Base-by-base conservation (phyloP, 2,329 filamentous ascomycete species). In the Scortechinia acanthostroma region DNA sequence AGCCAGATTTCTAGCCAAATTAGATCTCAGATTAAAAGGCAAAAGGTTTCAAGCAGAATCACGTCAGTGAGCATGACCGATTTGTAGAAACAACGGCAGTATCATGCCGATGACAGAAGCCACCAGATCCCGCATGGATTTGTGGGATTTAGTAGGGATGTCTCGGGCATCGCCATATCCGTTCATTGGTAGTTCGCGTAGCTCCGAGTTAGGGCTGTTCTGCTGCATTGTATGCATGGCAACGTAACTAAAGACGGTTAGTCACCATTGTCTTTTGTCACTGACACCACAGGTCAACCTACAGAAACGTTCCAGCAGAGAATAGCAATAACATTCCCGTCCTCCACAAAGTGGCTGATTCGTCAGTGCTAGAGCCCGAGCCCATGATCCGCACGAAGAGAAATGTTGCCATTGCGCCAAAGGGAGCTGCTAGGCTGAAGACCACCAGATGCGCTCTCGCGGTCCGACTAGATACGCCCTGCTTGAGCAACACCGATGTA, bases 31-130 rank as follows among this genome's bases (percentile, higher is more conserved):
- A 30, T 30, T 10, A 10, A n/a, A 30, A 30, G n/a, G 25, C 10
- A 30, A 30, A 30, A 10, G 25, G n/a, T 30, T 30, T 10, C n/a
- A 10, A 30, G 10, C 10, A 30, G 25, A 30, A 10, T 10, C 10
- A 40, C n/a, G 25, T 40, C 35, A 40, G 35, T 40, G 35, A 40
- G 35, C 35, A 19, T 40, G 35, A 40, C 35, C 35, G 35, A 40
- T 40, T 17, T 40, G 35, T 6, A 40, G 17, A 17, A 40, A 40
- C 17, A 40, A 19, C 17, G 35, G 35, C 35, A 40, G 17, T 6
- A 40, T 40, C 35, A 40, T 40, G 35, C 35, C 35, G 6, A 40
- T 17, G 35, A 40, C 35, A 19, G 35, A 40, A 6, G 35, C 35
- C 13, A 40, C 20, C 35, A 40, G 20, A 17, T 40, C 35, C 20